These are phyloP conservation scores for Plantago lanceolata DNA, from an alignment of 305 asterid genomes.

Conservation along the genomic window DNA sequence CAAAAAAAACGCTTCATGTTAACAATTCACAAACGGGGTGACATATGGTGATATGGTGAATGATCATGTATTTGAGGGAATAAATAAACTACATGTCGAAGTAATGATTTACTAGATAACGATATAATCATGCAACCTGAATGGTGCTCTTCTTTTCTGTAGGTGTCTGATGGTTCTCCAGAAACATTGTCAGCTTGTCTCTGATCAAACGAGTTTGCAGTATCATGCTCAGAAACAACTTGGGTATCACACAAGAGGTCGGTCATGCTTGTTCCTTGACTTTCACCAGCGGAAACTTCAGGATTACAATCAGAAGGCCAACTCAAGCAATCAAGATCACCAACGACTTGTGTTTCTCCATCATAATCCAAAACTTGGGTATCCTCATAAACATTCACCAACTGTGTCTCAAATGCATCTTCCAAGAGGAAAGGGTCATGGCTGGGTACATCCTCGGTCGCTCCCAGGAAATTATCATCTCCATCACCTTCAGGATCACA, in stretches of 20 bases:
- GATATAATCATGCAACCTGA: background rate
- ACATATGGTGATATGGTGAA: background rate
- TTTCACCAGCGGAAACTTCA: slow-evolving; percentile 37
- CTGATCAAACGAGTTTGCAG: slow-evolving; percentile 19
- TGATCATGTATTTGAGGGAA: background rate
- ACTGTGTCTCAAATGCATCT: slow-evolving; percentile 61
- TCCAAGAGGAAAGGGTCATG: slow-evolving; percentile 44
- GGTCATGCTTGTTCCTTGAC: slow-evolving; percentile 35
- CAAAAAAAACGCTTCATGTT: background rate
- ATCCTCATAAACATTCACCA: slow-evolving; percentile 41
- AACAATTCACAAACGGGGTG: background rate
- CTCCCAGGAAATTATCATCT: slow-evolving; percentile 30
- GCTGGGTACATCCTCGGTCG: slow-evolving; percentile 31
- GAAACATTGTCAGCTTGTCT: slow-evolving; percentile 29
- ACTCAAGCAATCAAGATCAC: slow-evolving; percentile 36
- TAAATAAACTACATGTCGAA: background rate
- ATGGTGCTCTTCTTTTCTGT: background rate
- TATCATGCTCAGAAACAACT: slow-evolving; percentile 38
- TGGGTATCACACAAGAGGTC: slow-evolving; percentile 48
- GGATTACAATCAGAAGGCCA: slow-evolving; percentile 28
- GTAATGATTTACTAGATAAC: background rate
- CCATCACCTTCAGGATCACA: slow-evolving; percentile 32
- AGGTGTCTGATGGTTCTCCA: slow-evolving; percentile 16
- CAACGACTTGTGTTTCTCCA: slow-evolving; percentile 45
- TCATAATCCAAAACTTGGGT: slow-evolving; percentile 42